Percentiles rank a stretch among this genome's conserved stretches.
phyloP scores from a whole-genome alignment of 306 rosid species.

The Ochetophila trinervis region DNA sequence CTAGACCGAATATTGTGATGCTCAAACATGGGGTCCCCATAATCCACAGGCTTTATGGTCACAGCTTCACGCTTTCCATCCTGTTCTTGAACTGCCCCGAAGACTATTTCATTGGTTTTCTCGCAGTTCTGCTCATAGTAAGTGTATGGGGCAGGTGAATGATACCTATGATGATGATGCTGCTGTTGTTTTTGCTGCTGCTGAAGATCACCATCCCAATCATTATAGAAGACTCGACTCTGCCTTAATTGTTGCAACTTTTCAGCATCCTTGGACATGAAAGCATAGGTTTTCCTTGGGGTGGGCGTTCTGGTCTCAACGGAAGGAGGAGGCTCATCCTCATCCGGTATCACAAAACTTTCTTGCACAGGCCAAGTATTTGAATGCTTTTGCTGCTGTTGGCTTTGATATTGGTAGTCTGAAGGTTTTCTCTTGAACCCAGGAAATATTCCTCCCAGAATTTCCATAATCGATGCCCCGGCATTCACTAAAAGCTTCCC shows the following conservation, averaged over 20 bases:
- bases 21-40: conserved; percentile 50
- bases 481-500: conserved; percentile 64
- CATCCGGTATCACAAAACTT: conserved; percentile 76
- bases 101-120: conserved; percentile 65
- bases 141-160: conserved; percentile 58
- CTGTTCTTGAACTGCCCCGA: conserved; percentile 88
- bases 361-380: conserved; percentile 82
- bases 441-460: conserved; percentile 71
- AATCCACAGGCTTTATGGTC: conserved; percentile 60
- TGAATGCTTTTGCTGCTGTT: conserved; percentile 41
- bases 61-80: conserved; percentile 36
- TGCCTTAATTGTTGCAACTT: conserved; percentile 68
- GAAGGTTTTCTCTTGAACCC: conserved; percentile 46
- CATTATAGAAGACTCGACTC: conserved; percentile 64
- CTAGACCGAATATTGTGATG: conserved; percentile 50
- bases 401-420: conserved; percentile 41
- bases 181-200: conserved; percentile 42
- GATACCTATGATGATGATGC: conserved; percentile 64
- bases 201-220: conserved; percentile 64
- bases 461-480: conserved; percentile 49
- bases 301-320: conserved; percentile 73
- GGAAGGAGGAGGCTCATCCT: conserved; percentile 83
- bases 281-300: conserved; percentile 81
- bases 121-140: conserved; percentile 60
- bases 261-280: conserved; percentile 85